Conservation (phyloP, 1,284 basidiomycete genomes). For the Salmacisia buchloeana region DNA sequence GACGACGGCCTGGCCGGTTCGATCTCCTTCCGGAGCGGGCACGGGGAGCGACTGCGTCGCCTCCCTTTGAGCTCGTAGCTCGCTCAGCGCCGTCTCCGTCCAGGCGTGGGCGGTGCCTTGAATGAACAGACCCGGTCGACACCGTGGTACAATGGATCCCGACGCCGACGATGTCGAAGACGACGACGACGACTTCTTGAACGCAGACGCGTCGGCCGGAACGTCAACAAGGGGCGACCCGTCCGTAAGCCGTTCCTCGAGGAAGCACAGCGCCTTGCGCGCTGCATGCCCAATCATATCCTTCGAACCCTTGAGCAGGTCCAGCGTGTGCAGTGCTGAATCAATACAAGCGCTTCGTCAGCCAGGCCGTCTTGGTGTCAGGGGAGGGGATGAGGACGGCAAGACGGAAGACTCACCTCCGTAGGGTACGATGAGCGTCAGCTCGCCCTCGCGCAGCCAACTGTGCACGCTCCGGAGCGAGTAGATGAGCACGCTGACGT, state of each 20-base stretch:
- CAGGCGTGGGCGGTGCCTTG: neutral
- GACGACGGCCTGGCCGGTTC: neutral
- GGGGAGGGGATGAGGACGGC: neutral
- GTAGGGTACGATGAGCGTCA: constrained; percentile 72
- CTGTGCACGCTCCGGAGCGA: constrained; percentile 72
- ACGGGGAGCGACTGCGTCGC: too few relatives aligned
- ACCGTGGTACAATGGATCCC: too few relatives aligned
- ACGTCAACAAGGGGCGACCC: neutral
- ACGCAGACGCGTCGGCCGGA: neutral
- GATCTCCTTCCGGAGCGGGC: neutral
- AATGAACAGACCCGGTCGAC: neutral
- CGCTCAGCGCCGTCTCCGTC: neutral
- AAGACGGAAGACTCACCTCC: constrained; percentile 62
- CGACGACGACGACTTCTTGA: too few relatives aligned
- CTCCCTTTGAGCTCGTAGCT: neutral
- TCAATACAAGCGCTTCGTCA: constrained; percentile 7
- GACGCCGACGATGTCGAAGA: neutral
- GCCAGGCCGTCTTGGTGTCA: constrained; percentile 12
- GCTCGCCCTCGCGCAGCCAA: constrained; percentile 65
- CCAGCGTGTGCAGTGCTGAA: constrained; percentile 80
- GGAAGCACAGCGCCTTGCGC: constrained; percentile 69
- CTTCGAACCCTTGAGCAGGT: constrained; percentile 83
- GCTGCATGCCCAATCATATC: constrained; percentile 71
- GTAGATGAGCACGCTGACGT: constrained; percentile 79
- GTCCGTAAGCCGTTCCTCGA: constrained; percentile 57